These are phyloP conservation scores for Viola pubescens DNA, from an alignment of 441 rosid species.

Conservation along the genomic window DNA sequence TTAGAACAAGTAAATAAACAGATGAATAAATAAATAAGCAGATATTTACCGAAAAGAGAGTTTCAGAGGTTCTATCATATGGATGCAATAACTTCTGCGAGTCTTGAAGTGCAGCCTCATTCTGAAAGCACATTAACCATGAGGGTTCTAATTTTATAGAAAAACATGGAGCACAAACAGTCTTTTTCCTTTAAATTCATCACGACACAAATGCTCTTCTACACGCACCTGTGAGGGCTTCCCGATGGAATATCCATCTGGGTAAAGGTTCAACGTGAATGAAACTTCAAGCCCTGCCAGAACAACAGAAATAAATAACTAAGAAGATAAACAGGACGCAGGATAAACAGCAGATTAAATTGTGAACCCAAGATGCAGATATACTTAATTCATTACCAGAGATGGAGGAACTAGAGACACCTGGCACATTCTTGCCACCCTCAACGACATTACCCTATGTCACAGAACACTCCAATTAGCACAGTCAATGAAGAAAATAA, in stretches of 20 bases:
- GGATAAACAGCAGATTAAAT: slow-evolving; percentile 11
- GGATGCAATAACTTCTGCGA: slow-evolving; percentile 58
- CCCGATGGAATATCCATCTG: slow-evolving; percentile 70
- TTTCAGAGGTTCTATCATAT: slow-evolving; percentile 81
- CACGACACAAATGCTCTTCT: slow-evolving; percentile 7
- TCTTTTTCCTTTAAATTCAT: slow-evolving; percentile 5
- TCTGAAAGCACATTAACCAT: slow-evolving; percentile 29
- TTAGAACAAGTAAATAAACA: background rate
- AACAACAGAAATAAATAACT: slow-evolving; percentile 22
- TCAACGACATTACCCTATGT: slow-evolving; percentile 35
- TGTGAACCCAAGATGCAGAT: slow-evolving; percentile 28
- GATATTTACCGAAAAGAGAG: slow-evolving; percentile 58
- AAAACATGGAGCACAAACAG: slow-evolving; percentile 1
- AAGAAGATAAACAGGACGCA: slow-evolving; percentile 5
- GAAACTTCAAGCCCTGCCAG: slow-evolving; percentile 68
- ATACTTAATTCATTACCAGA: slow-evolving; percentile 23
- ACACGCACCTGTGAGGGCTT: slow-evolving; percentile 70
- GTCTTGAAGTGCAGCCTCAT: slow-evolving; percentile 49
- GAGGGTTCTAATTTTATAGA: slow-evolving; percentile 11
- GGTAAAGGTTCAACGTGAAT: slow-evolving; percentile 60
- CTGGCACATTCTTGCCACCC: slow-evolving; percentile 26
- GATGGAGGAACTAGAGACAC: slow-evolving; percentile 25
- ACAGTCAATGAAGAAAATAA: background rate
- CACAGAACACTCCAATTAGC: slow-evolving; percentile 14
- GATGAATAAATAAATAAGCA: slow-evolving; percentile 5